A percentile compares a stretch with the other conserved stretches of the same genome.
Conservation (phyloP, 169 alveolate species). For the Plasmodium relictum region DNA sequence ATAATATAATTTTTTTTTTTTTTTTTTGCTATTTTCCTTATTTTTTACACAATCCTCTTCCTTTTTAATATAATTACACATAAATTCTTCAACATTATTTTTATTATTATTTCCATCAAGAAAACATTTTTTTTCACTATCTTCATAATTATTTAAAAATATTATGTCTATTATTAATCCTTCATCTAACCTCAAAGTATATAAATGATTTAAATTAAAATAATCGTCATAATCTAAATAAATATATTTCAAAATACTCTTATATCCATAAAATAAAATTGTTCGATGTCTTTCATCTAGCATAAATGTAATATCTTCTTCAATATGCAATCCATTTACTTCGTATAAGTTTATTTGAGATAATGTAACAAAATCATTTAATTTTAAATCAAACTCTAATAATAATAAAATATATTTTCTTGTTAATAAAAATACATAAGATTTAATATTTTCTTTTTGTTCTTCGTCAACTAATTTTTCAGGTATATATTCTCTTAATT, state of each 20-base stretch:
- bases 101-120: not conserved
- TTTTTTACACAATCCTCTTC: not conserved
- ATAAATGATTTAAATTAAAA: conserved; percentile 28
- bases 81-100: not conserved
- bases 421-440: conserved; percentile 51
- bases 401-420: conserved; percentile 42
- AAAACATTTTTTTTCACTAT: not conserved
- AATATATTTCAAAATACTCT: conserved; percentile 52
- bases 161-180: conserved; percentile 42
- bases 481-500: conserved; percentile 56
- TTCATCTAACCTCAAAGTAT: conserved; percentile 63
- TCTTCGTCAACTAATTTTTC: conserved; percentile 45
- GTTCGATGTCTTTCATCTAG: conserved; percentile 68
- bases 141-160: conserved; percentile 8
- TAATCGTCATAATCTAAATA: conserved; percentile 62
- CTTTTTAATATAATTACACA: not conserved
- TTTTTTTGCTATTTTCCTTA: too few species aligned
- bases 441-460: conserved; percentile 38
- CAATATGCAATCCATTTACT: conserved; percentile 23
- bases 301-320: conserved; percentile 56
- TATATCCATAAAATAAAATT: conserved; percentile 60
- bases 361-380: conserved; percentile 45
- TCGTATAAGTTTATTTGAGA: conserved; percentile 40
- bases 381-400: conserved; percentile 41
- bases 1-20: too few species aligned